Evolutionary conservation across 805 yeast species (phyloP), one percentile per base, ranked within the genome.

Genomic region (Komagataella phaffii): DNA sequence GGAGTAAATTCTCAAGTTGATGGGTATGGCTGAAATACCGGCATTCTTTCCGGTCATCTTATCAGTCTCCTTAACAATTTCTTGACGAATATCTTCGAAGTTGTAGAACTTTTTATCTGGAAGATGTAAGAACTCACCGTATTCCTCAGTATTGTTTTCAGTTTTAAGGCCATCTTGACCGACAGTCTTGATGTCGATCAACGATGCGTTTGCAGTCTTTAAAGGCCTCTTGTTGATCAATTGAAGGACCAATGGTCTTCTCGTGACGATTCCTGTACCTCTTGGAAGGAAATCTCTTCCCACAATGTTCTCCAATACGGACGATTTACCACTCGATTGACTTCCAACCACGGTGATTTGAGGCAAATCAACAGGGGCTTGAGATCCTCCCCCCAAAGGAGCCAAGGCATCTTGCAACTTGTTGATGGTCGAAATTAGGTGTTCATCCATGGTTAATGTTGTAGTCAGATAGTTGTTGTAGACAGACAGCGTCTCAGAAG

Each of bases 61-160:
- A 57, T 87, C 95, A 7, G 96, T 93, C 67, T 91, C 99, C 54
- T 85, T 76, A 53, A 88, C 93, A 57, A 93, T 93, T 67, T 93
- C 99, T 55, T 76, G 73, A 63, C 97, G 80, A 58, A 93, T 91
- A 56, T 88, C 91, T 63, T 83, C 83, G 66, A 93, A 93, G 64
- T 88, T 86, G 72, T 75, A 85, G 70, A 87, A 85, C 65, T 86
- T 83, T 71, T 88, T 83, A 53, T 87, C 88, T 45, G 97, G 98
- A 50, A 86, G 70, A 65, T 93, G 98, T 58, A 91, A 75, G 66
- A 93, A 93, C 68, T 93, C 99, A 55, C 99, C 99, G 97, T 98
- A 93, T 71, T 91, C 99, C 56, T 77, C 83, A 45, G 73, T 75
- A 61, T 84, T 85, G 67, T 85, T 85, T 63, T 85, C 93, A 12